These are phyloP conservation scores for Cenchrus purpureus DNA, from an alignment of 176 grass and related monocot species.

Conservation along the genomic window DNA sequence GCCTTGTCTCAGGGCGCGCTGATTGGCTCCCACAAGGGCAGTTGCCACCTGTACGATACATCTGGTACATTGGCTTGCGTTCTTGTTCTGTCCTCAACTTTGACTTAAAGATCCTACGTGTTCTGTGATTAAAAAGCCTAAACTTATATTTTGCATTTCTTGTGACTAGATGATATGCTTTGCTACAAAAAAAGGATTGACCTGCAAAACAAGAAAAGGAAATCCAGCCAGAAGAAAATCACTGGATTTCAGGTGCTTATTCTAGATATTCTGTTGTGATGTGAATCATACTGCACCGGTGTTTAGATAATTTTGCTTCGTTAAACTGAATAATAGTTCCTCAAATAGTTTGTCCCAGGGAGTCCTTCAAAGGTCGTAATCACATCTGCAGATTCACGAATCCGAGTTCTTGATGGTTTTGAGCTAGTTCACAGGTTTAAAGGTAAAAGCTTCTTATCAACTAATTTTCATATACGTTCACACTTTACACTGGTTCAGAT, in stretches of 20 bases:
- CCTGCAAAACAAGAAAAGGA: slow-evolving; percentile 85
- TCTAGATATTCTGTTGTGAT: slow-evolving; percentile 37
- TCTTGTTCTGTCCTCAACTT: neutral
- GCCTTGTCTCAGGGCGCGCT: slow-evolving; percentile 65
- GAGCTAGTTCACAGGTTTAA: slow-evolving; percentile 89
- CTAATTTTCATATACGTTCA: slow-evolving; percentile 7
- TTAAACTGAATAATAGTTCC: slow-evolving; percentile 43
- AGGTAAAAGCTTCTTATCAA: slow-evolving; percentile 50
- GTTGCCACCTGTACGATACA: slow-evolving; percentile 88
- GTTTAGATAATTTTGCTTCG: slow-evolving; percentile 31
- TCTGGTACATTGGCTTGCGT: slow-evolving; percentile 60
- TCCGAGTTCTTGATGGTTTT: slow-evolving; percentile 72
- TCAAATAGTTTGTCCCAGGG: slow-evolving; percentile 90
- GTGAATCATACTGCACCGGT: slow-evolving; percentile 30
- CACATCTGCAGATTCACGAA: slow-evolving; percentile 95
- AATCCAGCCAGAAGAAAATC: slow-evolving; percentile 92
- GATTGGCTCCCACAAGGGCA: slow-evolving; percentile 88
- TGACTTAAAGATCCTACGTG: slow-evolving; percentile 9
- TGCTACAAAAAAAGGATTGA: slow-evolving; percentile 74
- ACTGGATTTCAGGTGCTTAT: slow-evolving; percentile 92
- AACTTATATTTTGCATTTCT: slow-evolving; percentile 28
- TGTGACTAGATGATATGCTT: slow-evolving; percentile 84
- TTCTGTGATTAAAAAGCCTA: slow-evolving; percentile 10
- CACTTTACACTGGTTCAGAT: slow-evolving; percentile 15
- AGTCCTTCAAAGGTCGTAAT: slow-evolving; percentile 90